These are phyloP conservation scores for Sporisorium graminicola DNA, from an alignment of 1,284 basidiomycete genomes.

Conservation along the genomic window DNA sequence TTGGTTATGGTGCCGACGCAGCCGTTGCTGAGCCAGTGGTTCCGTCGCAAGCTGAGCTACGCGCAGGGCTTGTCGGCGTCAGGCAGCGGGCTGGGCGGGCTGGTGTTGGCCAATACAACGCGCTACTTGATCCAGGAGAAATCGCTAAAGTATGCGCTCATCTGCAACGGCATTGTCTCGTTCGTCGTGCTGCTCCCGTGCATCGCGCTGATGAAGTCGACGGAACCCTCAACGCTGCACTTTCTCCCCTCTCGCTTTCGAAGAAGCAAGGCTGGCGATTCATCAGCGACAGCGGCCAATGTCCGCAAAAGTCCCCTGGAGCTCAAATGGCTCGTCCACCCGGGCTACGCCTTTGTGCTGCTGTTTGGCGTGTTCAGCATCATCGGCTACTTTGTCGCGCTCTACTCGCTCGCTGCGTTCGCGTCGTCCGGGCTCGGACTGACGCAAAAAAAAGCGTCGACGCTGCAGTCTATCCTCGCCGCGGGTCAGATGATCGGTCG, in stretches of 20 bases:
- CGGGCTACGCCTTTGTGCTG: constrained; percentile 64
- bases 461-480: constrained; percentile 71
- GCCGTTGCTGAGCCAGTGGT: constrained; percentile 48
- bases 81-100: constrained; percentile 36
- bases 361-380: constrained; percentile 60
- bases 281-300: constrained; percentile 29
- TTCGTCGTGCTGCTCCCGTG: constrained; percentile 68
- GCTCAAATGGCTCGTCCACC: constrained; percentile 61
- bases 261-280: neutral
- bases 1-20: constrained; percentile 55
- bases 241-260: constrained; percentile 18
- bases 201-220: constrained; percentile 67
- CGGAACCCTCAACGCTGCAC: constrained; percentile 20
- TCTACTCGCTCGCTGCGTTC: constrained; percentile 72
- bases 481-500: constrained; percentile 72
- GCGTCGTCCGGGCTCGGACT: constrained; percentile 70
- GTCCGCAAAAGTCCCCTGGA: constrained; percentile 57
- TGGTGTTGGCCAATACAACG: constrained; percentile 45
- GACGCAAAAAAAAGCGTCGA: constrained; percentile 71
- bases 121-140: constrained; percentile 44
- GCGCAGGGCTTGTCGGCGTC: constrained; percentile 33
- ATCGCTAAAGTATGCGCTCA: constrained; percentile 48
- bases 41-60: constrained; percentile 31
- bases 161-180: constrained; percentile 68
- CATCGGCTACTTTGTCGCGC: constrained; percentile 71